Evolutionary conservation across 2,329 filamentous ascomycete genomes (phyloP).

Genomic region (Aspergillus quadrilineatus): DNA sequence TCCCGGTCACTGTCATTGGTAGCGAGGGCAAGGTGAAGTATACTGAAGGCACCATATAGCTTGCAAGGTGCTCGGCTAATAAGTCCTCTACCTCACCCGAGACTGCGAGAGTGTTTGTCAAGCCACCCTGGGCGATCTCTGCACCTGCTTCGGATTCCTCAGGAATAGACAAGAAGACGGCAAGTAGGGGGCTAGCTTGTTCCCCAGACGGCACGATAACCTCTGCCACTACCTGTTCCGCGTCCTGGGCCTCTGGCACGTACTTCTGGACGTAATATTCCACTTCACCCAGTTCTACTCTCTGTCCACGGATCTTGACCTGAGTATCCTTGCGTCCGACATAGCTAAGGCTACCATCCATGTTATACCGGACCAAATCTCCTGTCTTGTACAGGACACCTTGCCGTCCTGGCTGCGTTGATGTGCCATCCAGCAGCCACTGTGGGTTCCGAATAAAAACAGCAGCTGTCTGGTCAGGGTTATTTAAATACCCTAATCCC

Average conservation of each 20-base stretch:
- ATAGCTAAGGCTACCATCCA: constrained; percentile 33
- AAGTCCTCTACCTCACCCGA: too few species aligned
- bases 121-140: too few species aligned
- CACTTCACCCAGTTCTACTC: constrained; percentile 48
- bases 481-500: constrained; percentile 45
- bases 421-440: constrained; percentile 27
- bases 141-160: too few species aligned
- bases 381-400: constrained; percentile 40
- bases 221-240: too few species aligned
- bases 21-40: background rate
- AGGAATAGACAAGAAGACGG: too few species aligned
- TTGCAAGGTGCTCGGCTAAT: too few species aligned
- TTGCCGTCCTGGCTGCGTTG: constrained; percentile 39
- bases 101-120: too few species aligned
- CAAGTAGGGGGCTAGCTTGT: too few species aligned
- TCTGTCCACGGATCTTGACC: constrained; percentile 46
- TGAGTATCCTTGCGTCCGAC: too few species aligned
- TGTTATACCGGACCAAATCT: constrained; percentile 38
- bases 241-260: too few species aligned
- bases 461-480: constrained; percentile 32
- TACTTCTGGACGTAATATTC: constrained; percentile 43
- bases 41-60: background rate
- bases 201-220: too few species aligned
- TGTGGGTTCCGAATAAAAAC: constrained; percentile 35
- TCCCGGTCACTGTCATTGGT: background rate